phyloP scores from a whole-genome alignment of 148 eudicot species.

The Amaranthus cruentus region DNA sequence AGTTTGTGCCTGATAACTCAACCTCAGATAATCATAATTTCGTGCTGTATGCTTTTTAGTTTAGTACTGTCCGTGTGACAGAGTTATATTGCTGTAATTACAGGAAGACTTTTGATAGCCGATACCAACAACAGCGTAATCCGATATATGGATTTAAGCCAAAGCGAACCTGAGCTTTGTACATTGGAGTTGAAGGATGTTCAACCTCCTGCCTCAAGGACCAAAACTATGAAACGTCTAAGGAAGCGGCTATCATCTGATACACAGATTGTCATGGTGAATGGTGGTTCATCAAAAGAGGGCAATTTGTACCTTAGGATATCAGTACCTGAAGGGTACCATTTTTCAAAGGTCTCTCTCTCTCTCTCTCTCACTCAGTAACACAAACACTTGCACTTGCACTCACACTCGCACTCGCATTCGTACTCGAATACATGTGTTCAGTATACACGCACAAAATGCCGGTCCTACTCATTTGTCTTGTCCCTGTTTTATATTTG shows the following conservation, averaged over 20 bases:
- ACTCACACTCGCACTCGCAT: no score
- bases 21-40: background rate
- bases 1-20: background rate
- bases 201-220: conserved; percentile 62
- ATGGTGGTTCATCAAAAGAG: conserved; percentile 64
- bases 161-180: conserved; percentile 43
- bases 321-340: conserved; percentile 85
- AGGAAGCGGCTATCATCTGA: conserved; percentile 64
- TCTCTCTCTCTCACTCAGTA: conserved; percentile 17
- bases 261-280: conserved; percentile 46
- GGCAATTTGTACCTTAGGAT: conserved; percentile 59
- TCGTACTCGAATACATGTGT: no score
- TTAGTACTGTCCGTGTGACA: background rate
- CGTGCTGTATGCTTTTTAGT: background rate
- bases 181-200: conserved; percentile 89
- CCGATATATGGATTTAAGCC: conserved; percentile 63
- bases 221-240: conserved; percentile 69
- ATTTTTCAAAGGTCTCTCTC: conserved; percentile 83
- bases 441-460: no score
- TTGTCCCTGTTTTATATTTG: conserved; percentile 40
- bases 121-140: conserved; percentile 90
- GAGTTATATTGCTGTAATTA: conserved; percentile 13
- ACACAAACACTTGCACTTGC: conserved; percentile 3
- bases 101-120: conserved; percentile 76
- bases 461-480: no score